phyloP scores from a whole-genome alignment of 371 early-diverging fungal species.

The Rhizopus delemar region DNA sequence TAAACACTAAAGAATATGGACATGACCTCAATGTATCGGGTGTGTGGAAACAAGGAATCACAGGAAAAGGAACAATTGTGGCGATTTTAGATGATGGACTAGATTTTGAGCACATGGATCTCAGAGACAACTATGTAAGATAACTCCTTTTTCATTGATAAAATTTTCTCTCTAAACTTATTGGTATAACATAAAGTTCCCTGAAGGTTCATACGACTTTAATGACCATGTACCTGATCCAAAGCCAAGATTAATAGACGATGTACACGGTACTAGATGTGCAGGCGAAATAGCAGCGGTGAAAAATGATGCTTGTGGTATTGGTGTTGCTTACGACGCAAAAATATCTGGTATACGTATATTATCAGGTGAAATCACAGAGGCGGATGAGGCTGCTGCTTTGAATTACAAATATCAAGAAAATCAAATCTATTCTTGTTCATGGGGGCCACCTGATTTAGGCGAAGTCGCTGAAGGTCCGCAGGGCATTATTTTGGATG shows the following conservation, averaged over 20 bases:
- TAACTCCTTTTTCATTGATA: not conserved
- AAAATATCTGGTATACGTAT: slow-evolving; percentile 78
- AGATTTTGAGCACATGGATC: slow-evolving; percentile 81
- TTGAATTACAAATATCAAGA: slow-evolving; percentile 80
- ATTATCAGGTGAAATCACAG: slow-evolving; percentile 48
- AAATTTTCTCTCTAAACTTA: not conserved
- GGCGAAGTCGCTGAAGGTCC: slow-evolving; percentile 86
- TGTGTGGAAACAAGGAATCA: slow-evolving; percentile 90
- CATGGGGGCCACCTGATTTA: slow-evolving; percentile 91
- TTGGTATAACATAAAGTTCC: slow-evolving; percentile 49
- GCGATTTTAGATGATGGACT: slow-evolving; percentile 96
- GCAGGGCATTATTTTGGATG: slow-evolving; percentile 70
- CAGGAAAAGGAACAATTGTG: slow-evolving; percentile 86
- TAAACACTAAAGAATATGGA: slow-evolving; percentile 67
- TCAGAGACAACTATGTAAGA: slow-evolving; percentile 85
- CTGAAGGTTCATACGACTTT: slow-evolving; percentile 90
- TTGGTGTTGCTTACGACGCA: slow-evolving; percentile 91
- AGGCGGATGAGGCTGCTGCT: slow-evolving; percentile 80
- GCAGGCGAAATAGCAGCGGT: slow-evolving; percentile 96
- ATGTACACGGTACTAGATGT: slow-evolving; percentile 95
- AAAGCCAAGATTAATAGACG: slow-evolving; percentile 74
- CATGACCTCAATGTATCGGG: slow-evolving; percentile 92
- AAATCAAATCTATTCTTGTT: slow-evolving; percentile 90
- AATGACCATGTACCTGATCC: slow-evolving; percentile 81
- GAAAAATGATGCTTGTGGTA: slow-evolving; percentile 88